These are phyloP conservation scores for Coniella lustricola DNA, from an alignment of 2,329 filamentous ascomycete species.

Conservation along the genomic window DNA sequence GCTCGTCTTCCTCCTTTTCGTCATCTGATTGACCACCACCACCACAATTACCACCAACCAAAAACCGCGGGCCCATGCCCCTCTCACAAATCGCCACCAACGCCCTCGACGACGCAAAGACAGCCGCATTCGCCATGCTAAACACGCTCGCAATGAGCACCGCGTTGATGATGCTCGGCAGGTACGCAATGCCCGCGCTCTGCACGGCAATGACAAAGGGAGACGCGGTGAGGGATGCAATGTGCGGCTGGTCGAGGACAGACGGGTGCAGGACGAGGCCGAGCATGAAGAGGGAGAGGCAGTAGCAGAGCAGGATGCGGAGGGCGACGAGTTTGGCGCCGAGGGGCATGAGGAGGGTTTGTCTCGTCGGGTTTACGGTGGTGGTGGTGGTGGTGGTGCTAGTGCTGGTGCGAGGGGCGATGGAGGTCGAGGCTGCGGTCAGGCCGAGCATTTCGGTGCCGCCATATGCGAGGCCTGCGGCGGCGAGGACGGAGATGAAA, in stretches of 20 bases:
- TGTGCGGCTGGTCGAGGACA: conserved; percentile 20
- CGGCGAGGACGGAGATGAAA: conserved; percentile 37
- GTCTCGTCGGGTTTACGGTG: too few species aligned
- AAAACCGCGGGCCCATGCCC: conserved; percentile 27
- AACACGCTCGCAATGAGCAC: conserved; percentile 23
- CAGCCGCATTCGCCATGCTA: conserved; percentile 35
- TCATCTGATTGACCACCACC: neutral
- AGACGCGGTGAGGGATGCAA: conserved; percentile 23
- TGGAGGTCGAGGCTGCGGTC: conserved; percentile 34
- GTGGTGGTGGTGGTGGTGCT: too few species aligned
- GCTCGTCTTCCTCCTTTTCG: too few species aligned
- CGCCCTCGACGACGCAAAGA: conserved; percentile 31
- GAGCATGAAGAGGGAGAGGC: conserved; percentile 29
- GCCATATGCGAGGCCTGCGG: conserved; percentile 37
- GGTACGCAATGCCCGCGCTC: conserved; percentile 14
- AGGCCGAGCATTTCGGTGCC: conserved; percentile 40
- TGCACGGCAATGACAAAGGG: conserved; percentile 31
- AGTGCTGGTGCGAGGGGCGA: too few species aligned
- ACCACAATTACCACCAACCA: conserved; percentile 13
- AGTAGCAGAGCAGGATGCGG: conserved; percentile 33
- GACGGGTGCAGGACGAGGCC: conserved; percentile 28
- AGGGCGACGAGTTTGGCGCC: conserved; percentile 34
- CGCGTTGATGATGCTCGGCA: conserved; percentile 11
- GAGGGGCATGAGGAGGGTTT: conserved; percentile 31
- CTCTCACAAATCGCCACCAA: conserved; percentile 28